Evolutionary conservation across 2,329 filamentous ascomycete genomes (phyloP).

Genomic region (Zarea fungicola): DNA sequence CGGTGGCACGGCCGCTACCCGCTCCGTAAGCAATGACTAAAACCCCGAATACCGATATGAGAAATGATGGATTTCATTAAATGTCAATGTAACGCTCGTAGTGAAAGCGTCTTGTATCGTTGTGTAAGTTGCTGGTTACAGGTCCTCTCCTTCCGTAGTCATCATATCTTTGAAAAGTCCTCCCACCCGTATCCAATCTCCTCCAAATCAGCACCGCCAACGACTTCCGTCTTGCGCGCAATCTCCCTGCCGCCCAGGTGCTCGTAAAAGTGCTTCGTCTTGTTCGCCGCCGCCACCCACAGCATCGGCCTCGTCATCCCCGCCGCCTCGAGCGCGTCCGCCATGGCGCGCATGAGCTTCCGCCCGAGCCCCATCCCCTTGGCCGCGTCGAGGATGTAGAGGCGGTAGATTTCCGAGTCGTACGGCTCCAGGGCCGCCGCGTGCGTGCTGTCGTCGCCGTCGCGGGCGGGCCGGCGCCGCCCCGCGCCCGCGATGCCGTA

Average conservation of each 20-base stretch:
- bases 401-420: neutral
- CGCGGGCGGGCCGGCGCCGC: neutral
- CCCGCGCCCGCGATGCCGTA: constrained; percentile 1
- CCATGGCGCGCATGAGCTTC: neutral
- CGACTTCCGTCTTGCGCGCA: neutral
- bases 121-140: too few species aligned
- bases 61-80: too few species aligned
- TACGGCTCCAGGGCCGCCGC: neutral
- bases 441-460: neutral
- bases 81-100: too few species aligned
- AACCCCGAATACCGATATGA: too few species aligned
- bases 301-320: constrained; percentile 9
- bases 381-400: neutral
- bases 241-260: constrained; percentile 5
- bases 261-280: constrained; percentile 1
- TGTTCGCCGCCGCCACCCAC: constrained; percentile 4
- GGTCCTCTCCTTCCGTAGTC: neutral
- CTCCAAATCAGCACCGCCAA: neutral
- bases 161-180: neutral
- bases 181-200: constrained; percentile 1
- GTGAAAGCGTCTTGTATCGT: too few species aligned
- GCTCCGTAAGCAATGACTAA: too few species aligned
- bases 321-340: neutral
- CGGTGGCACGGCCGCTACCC: too few species aligned
- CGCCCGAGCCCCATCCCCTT: neutral